Conservation (phyloP, 2,329 filamentous ascomycete genomes). For the Huntiella decipiens region DNA sequence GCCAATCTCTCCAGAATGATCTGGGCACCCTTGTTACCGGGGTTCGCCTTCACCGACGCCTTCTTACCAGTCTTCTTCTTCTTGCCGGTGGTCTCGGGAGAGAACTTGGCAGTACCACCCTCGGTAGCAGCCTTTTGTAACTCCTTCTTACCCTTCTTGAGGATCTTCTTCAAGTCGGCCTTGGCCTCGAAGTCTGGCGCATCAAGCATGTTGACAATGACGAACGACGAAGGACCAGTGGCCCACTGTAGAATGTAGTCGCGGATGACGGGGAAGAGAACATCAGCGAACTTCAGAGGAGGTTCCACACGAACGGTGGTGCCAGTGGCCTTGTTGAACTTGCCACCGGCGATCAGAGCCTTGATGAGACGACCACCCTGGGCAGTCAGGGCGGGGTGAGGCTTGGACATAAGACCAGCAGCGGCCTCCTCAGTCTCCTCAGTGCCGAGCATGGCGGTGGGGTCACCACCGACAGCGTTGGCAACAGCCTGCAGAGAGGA, state of each 20-base stretch:
- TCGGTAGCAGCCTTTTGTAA: conserved; percentile 48
- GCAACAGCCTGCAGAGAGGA: conserved; percentile 52
- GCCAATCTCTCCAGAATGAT: conserved; percentile 40
- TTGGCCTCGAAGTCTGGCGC: conserved; percentile 48
- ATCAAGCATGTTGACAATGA: conserved; percentile 66
- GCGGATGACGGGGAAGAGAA: conserved; percentile 68
- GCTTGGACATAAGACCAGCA: conserved; percentile 16
- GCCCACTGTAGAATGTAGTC: conserved; percentile 65
- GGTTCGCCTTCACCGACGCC: conserved; percentile 13
- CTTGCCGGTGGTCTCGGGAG: conserved; percentile 29
- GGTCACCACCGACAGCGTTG: conserved; percentile 39
- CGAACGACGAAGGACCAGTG: conserved; percentile 67
- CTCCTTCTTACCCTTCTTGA: conserved; percentile 55
- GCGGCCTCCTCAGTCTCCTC: conserved; percentile 16
- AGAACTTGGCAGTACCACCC: conserved; percentile 34
- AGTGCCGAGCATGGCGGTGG: conserved; percentile 19
- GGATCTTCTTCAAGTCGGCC: conserved; percentile 44
- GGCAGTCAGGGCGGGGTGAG: conserved; percentile 41
- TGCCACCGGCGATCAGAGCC: conserved; percentile 73
- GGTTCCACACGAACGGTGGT: conserved; percentile 54
- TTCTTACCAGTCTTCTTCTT: conserved; percentile 27
- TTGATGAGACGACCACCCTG: conserved; percentile 73
- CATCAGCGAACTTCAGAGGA: conserved; percentile 58
- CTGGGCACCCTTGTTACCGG: conserved; percentile 43
- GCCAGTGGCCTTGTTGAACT: conserved; percentile 59